phyloP scores from a whole-genome alignment of 2,329 filamentous ascomycete species.

The Verticillium zaregamsianum region DNA sequence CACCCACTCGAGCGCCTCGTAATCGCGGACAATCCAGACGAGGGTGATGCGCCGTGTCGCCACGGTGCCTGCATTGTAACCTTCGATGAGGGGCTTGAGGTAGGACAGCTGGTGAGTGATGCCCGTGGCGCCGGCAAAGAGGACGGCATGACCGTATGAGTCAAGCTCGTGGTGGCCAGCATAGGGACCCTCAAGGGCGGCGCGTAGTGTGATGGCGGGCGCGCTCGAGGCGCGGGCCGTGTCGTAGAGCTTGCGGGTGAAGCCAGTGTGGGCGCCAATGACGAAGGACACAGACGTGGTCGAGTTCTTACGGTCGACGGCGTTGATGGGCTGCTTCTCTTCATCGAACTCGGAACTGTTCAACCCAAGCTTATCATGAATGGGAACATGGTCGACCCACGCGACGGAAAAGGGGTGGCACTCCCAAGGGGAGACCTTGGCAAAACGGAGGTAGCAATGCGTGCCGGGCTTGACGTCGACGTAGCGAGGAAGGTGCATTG shows the following conservation, averaged over 20 bases:
- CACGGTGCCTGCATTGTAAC: conserved; percentile 65
- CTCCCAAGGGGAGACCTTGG: conserved; percentile 62
- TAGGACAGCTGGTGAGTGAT: conserved; percentile 95
- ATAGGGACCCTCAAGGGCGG: conserved; percentile 87
- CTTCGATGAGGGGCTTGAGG: conserved; percentile 69
- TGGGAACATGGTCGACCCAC: conserved; percentile 59
- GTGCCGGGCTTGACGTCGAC: conserved; percentile 65
- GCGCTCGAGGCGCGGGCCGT: conserved; percentile 53
- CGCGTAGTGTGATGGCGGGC: conserved; percentile 58
- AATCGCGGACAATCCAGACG: conserved; percentile 89
- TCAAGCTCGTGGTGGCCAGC: conserved; percentile 77
- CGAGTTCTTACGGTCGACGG: conserved; percentile 34
- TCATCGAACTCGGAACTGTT: conserved; percentile 15
- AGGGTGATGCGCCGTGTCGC: conserved; percentile 79
- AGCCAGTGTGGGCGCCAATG: conserved; percentile 81
- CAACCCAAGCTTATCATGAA: conserved; percentile 31
- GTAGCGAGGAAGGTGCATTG: conserved; percentile 63
- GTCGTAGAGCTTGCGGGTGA: conserved; percentile 78
- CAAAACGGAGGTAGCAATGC: conserved; percentile 71
- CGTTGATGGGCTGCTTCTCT: conserved; percentile 34
- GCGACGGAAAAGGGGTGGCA: conserved; percentile 76
- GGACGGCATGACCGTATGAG: conserved; percentile 86
- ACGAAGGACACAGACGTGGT: conserved; percentile 69
- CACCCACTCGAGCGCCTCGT: conserved; percentile 89
- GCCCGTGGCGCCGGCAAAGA: conserved; percentile 89